phyloP scores from a whole-genome alignment of 2,329 filamentous ascomycete species.

The Colletotrichum horii region DNA sequence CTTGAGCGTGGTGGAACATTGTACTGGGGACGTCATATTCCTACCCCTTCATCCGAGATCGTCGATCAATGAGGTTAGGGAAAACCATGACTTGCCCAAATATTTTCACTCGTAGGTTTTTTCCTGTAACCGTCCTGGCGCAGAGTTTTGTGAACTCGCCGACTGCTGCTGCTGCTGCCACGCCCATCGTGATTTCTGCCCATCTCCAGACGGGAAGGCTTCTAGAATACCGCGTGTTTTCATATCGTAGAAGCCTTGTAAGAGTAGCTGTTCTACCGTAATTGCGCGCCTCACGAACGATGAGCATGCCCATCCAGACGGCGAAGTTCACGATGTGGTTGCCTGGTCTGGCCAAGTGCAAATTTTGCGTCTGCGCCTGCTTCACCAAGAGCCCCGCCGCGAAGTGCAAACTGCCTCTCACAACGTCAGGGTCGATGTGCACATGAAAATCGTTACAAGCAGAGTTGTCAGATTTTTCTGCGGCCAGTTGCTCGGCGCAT shows the following conservation, averaged over 20 bases:
- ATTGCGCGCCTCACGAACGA: too few relatives aligned
- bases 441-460: background rate
- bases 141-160: too few relatives aligned
- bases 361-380: background rate
- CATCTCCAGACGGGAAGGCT: background rate
- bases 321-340: background rate
- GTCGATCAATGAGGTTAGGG: constrained; percentile 89
- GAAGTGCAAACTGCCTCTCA: background rate
- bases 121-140: background rate
- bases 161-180: background rate
- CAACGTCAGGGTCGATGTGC: background rate
- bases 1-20: constrained; percentile 68
- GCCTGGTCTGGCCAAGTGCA: background rate
- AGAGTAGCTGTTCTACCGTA: background rate
- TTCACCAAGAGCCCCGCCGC: background rate
- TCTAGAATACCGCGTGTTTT: background rate
- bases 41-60: constrained; percentile 85
- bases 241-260: background rate
- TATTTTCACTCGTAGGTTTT: constrained; percentile 29
- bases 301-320: background rate
- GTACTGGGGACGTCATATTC: constrained; percentile 80
- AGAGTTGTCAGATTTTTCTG: background rate
- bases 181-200: background rate
- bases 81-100: constrained; percentile 86
- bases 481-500: constrained; percentile 17